These are phyloP conservation scores for Plasmodium malariae DNA, from an alignment of 169 alveolate species.

Conservation along the genomic window DNA sequence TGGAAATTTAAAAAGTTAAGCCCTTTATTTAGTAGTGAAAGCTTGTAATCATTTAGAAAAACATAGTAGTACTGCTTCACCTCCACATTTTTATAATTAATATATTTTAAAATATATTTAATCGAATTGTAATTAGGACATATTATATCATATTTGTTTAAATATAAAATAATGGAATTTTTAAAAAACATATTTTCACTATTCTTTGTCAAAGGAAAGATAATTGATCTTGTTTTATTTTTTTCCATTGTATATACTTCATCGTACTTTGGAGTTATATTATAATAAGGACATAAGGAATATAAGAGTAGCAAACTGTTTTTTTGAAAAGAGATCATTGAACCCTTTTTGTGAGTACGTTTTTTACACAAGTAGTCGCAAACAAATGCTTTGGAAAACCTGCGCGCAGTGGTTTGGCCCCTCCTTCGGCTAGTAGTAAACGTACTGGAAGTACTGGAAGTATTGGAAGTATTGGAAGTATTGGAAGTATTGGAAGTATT, in stretches of 20 bases:
- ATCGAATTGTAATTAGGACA: slow-evolving; percentile 52
- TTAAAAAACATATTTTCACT: neutral
- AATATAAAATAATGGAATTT: slow-evolving; percentile 10
- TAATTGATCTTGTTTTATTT: neutral
- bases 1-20: slow-evolving; percentile 23
- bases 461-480: no score
- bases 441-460: no score
- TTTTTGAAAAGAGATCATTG: no score
- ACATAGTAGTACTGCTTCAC: slow-evolving; percentile 12
- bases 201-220: neutral
- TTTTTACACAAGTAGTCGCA: no score
- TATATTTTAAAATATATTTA: slow-evolving; percentile 40
- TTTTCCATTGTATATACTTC: slow-evolving; percentile 6
- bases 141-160: slow-evolving; percentile 40
- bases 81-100: neutral
- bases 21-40: neutral
- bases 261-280: slow-evolving; percentile 9
- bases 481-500: neutral
- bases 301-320: slow-evolving; percentile 6
- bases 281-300: slow-evolving; percentile 52
- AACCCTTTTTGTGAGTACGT: no score
- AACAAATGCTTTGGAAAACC: no score
- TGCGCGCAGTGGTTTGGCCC: no score
- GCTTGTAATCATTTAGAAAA: neutral
- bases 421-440: no score